Conservation (phyloP, 345 rosid species). For the Cochlearia excelsa region DNA sequence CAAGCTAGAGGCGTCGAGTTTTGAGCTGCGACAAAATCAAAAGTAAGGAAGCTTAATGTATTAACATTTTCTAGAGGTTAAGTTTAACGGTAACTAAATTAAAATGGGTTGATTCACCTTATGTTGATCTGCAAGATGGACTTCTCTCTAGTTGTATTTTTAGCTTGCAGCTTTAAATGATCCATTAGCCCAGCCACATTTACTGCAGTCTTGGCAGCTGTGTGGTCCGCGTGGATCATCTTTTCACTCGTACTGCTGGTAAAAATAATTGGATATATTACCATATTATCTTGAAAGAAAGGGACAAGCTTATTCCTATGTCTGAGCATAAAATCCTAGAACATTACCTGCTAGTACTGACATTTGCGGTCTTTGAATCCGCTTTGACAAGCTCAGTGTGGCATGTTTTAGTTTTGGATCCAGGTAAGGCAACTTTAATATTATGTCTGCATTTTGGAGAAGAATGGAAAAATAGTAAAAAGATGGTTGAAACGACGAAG, state of each 20-base stretch:
- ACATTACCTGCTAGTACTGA: slow-evolving; percentile 37
- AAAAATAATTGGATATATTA: slow-evolving; percentile 11
- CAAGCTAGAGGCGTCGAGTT: slow-evolving; percentile 38
- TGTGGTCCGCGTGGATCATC: slow-evolving; percentile 36
- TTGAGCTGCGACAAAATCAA: slow-evolving; percentile 42
- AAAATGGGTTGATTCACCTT: slow-evolving; percentile 36
- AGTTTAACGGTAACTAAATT: not conserved
- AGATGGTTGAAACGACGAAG: not conserved
- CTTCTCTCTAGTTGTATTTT: slow-evolving; percentile 37
- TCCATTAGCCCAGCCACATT: slow-evolving; percentile 35
- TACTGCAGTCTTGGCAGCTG: slow-evolving; percentile 30
- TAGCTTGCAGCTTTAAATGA: slow-evolving; percentile 39
- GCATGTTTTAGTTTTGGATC: slow-evolving; percentile 29
- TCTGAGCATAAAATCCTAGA: slow-evolving; percentile 11
- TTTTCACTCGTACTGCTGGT: slow-evolving; percentile 24
- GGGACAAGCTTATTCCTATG: slow-evolving; percentile 10
- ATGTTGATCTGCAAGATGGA: slow-evolving; percentile 36
- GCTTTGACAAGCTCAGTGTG: slow-evolving; percentile 34
- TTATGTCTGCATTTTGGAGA: slow-evolving; percentile 38
- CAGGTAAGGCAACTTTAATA: slow-evolving; percentile 29
- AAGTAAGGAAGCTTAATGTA: slow-evolving; percentile 15
- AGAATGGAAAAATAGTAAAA: not conserved
- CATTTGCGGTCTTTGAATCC: slow-evolving; percentile 34
- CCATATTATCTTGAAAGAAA: slow-evolving; percentile 16
- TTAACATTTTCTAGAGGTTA: slow-evolving; percentile 5